These are phyloP conservation scores for Ensete glaucum DNA, from an alignment of 176 grass and related monocot species.

Conservation along the genomic window DNA sequence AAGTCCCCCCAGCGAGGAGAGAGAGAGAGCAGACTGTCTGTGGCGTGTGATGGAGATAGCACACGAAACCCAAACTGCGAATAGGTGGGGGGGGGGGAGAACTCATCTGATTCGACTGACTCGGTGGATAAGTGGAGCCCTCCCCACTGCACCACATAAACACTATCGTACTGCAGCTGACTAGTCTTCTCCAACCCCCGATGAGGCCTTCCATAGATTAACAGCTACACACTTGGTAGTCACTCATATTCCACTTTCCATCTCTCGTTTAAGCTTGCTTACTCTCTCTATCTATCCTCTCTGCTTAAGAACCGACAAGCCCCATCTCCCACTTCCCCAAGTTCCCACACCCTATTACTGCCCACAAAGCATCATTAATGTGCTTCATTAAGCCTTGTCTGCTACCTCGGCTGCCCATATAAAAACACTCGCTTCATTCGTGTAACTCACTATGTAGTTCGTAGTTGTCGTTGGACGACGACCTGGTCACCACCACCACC, in stretches of 20 bases:
- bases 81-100: too few species aligned
- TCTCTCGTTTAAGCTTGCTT: background rate
- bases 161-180: slow-evolving; percentile 26
- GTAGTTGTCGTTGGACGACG: background rate
- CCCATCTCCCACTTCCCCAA: slow-evolving; percentile 28
- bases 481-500: background rate
- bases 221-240: background rate
- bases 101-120: background rate
- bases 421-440: background rate
- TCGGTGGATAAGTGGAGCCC: background rate
- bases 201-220: background rate
- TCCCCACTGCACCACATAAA: slow-evolving; percentile 11
- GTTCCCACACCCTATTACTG: slow-evolving; percentile 16
- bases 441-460: background rate
- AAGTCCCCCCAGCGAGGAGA: too few species aligned
- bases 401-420: background rate
- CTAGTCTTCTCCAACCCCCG: slow-evolving; percentile 27
- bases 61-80: background rate
- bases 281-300: slow-evolving; percentile 1
- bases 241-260: background rate
- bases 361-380: slow-evolving; percentile 19
- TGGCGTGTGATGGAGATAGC: background rate
- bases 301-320: slow-evolving; percentile 36
- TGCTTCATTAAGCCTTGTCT: background rate
- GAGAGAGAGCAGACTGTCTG: too few species aligned